phyloP scores from a whole-genome alignment of 2,329 filamentous ascomycete species.

The Triangularia verruculosa region DNA sequence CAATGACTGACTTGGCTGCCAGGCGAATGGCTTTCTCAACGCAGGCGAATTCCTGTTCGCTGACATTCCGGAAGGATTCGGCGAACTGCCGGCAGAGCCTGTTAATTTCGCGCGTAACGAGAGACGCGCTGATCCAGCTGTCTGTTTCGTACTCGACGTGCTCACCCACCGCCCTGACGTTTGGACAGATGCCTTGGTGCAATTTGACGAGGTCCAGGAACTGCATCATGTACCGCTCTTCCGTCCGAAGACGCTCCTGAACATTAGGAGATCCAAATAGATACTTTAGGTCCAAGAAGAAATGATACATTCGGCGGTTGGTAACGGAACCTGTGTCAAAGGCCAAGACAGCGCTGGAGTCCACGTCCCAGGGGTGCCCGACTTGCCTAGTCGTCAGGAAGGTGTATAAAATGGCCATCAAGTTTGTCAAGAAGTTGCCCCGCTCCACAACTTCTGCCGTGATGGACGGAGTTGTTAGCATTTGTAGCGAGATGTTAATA shows the following conservation, averaged over 20 bases:
- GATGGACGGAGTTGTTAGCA: conserved; percentile 94
- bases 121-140: conserved; percentile 92
- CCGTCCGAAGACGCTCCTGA: conserved; percentile 75
- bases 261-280: conserved; percentile 86
- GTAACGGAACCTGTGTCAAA: conserved; percentile 95
- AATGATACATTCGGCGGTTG: conserved; percentile 94
- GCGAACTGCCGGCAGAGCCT: conserved; percentile 84
- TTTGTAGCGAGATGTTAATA: conserved; percentile 94
- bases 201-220: conserved; percentile 95
- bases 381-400: conserved; percentile 96
- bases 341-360: conserved; percentile 79
- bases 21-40: conserved; percentile 70
- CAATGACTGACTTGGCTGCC: conserved; percentile 77
- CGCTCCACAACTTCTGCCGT: conserved; percentile 92
- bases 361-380: conserved; percentile 85
- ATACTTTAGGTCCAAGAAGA: conserved; percentile 92
- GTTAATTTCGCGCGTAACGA: conserved; percentile 94
- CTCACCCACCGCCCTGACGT: conserved; percentile 84
- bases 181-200: conserved; percentile 95
- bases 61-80: conserved; percentile 74
- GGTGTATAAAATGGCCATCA: conserved; percentile 95
- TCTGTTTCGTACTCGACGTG: conserved; percentile 98
- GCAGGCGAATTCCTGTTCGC: conserved; percentile 60
- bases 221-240: conserved; percentile 85
- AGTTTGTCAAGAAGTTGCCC: conserved; percentile 91